Percentiles rank a stretch among this genome's conserved stretches.
Conservation (phyloP, 208 protist species). For the Porcisia hertigi region DNA sequence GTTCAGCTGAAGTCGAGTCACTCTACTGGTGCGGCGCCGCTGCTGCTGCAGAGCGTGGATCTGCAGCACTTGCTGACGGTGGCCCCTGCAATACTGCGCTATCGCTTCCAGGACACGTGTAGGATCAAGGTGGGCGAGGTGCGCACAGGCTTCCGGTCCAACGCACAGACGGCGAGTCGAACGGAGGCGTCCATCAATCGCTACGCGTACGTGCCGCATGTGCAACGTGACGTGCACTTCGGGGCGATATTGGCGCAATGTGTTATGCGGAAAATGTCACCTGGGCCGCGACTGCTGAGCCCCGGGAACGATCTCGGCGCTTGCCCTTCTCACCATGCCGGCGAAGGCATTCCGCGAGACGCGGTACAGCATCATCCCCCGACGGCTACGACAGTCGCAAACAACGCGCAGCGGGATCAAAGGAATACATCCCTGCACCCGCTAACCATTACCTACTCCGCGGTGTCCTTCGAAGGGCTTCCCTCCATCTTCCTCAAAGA, state of each 20-base stretch:
- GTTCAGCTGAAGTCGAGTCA: background rate
- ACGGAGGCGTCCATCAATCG: slow-evolving; percentile 36
- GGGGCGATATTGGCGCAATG: slow-evolving; percentile 46
- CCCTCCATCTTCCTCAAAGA: slow-evolving; percentile 71
- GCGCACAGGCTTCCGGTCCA: slow-evolving; percentile 24
- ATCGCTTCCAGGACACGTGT: slow-evolving; percentile 41
- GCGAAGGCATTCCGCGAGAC: background rate
- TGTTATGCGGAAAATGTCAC: slow-evolving; percentile 44
- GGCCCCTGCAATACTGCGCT: slow-evolving; percentile 41
- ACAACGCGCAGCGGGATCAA: background rate
- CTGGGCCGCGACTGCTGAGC: slow-evolving; percentile 34
- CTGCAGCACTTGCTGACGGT: slow-evolving; percentile 37
- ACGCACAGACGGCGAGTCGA: slow-evolving; percentile 20
- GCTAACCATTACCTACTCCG: slow-evolving; percentile 23
- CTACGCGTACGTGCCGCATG: slow-evolving; percentile 38
- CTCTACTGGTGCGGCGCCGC: too few species aligned
- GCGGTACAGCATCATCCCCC: background rate
- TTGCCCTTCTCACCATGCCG: background rate
- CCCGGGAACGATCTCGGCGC: background rate
- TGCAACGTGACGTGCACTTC: slow-evolving; percentile 50
- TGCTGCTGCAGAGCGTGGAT: slow-evolving; percentile 22
- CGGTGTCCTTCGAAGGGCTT: slow-evolving; percentile 52
- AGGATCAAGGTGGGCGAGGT: slow-evolving; percentile 35
- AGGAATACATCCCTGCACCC: background rate
- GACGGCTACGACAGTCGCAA: background rate